Base-by-base conservation (phyloP, 2,329 filamentous ascomycete species). In the Exophiala calicioides region DNA sequence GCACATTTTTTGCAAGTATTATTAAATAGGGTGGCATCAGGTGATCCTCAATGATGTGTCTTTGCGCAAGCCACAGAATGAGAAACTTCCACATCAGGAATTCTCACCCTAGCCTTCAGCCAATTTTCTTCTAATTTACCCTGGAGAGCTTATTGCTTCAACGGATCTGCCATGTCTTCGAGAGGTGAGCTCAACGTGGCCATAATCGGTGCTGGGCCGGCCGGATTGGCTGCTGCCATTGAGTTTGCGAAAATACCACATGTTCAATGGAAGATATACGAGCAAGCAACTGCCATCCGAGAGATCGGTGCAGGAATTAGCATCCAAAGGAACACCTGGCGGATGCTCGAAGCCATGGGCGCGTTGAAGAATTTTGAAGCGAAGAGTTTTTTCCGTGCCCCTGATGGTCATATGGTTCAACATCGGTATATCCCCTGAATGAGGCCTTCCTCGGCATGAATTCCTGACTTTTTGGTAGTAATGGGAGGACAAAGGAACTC, bases 301-400 rank as follows among this genome's bases (percentile, higher is more conserved):
- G 47, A 50, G 23, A 26, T 50, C 21, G 47, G 47, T 4, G 36
- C 47, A 3, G 47, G 47, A 10, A 50, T 50, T 10, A 50, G 47
- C 18, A 30, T 50, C 16, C 47, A 50, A 36, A 33, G 41, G 4
- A 50, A 36, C 27, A 50, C 47, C 20, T 50, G 47, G 47, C 41
- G 42, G 19, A 10, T 50, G 27, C 21, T 50, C 3, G 47, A 50
- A 13, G 10, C 35, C 8, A n/a, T 50, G 13, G 42, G 31, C n/a
- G 47, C 47, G 27, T 26, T 42, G 9, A 23, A 39, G 26, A 50
- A 50, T 20, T 32, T 47, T 40, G 24, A 21, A 19, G 24, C 27
- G 2, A 36, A 36, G 15, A 40, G 40, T 16, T 20, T 18, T 18
- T 36, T 8, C 13, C 33, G 33, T 20, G 16, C 33, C 5, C 12